These are phyloP conservation scores for Suhomyces anneliseae DNA, from an alignment of 1,139 yeast genomes.

Conservation along the genomic window DNA sequence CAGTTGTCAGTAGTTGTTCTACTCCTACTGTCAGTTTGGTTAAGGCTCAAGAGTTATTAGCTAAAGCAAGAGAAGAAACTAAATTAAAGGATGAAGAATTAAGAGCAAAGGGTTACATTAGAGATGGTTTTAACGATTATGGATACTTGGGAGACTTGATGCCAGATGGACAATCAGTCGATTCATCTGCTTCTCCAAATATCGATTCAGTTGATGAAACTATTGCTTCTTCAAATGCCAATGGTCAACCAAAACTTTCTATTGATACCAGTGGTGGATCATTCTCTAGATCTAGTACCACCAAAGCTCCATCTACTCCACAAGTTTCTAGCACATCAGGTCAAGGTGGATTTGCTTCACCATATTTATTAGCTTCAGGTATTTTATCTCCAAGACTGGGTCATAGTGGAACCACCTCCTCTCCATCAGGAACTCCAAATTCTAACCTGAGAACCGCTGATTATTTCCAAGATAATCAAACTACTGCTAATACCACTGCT, in stretches of 20 bases:
- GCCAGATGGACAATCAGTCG: conserved; percentile 16
- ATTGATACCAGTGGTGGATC: conserved; percentile 31
- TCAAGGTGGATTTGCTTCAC: conserved; percentile 55
- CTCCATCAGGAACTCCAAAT: conserved; percentile 26
- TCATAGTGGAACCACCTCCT: conserved; percentile 16
- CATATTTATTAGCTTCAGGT: conserved; percentile 61
- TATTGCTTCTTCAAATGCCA: conserved; percentile 23
- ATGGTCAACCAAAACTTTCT: conserved; percentile 29
- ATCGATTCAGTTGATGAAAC: conserved; percentile 37
- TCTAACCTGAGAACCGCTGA: conserved; percentile 14
- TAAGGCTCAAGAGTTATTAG: conserved; percentile 82
- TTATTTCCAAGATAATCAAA: conserved; percentile 14
- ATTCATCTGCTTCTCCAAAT: conserved; percentile 22
- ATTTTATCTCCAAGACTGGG: conserved; percentile 48
- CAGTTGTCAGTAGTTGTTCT: conserved; percentile 90
- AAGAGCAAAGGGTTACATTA: conserved; percentile 36
- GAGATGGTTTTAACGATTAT: conserved; percentile 28
- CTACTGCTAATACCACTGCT: conserved; percentile 5
- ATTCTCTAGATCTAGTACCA: conserved; percentile 4
- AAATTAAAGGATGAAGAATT: conserved; percentile 59
- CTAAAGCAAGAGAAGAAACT: conserved; percentile 77
- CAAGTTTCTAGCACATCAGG: conserved; percentile 21
- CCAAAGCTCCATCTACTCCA: conserved; percentile 35
- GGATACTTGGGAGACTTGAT: conserved; percentile 24
- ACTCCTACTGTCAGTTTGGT: conserved; percentile 90